Evolutionary conservation across 108 stramenopile genomes (phyloP), one percentile per base, ranked within the genome.

Genomic region (Thalassiosira profunda): DNA sequence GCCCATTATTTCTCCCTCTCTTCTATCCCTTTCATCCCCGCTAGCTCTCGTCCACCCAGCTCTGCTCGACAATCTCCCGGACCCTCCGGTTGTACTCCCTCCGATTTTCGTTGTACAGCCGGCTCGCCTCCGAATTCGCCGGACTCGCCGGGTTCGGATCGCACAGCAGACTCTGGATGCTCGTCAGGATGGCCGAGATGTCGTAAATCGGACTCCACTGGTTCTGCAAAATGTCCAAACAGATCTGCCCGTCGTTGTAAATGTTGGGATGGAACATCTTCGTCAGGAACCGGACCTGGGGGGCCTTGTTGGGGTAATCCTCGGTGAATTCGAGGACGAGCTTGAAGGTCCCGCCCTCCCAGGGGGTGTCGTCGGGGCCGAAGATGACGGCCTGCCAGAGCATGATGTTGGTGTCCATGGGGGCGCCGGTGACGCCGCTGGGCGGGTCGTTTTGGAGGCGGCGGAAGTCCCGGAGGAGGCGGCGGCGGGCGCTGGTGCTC

Each of bases 181-280:
- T 94, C n/a, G 98, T 98, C 72, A 99, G 75, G 72, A 99, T 99
- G 23, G 98, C 98, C 36, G 96, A 94, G 63, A 99, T 98, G 77
- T 99, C 98, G 72, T 99, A 99, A 82, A 99, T 99, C 7, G 99
- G 99, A 72, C 90, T 91, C 99, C 98, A 99, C 70, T 99, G 98
- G 77, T 98, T 99, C 64, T 99, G 98, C 76, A 99, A 85, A 83
- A 99, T 99, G 70, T 99, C 99, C 61, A 99, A 77, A 73, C 94
- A 96, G 72, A 98, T 96, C 58, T 96, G 93, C 18, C 99, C 99
- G 81, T 99, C 97, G 63, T 96, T 96, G 94, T 99, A 99, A 73
- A 99, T 97, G 80, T 99, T 99, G 30, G 99, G 99, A 80, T 99
- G 99, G 67, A 96, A 99, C 94, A 99, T 97, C 70, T 96, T 97